Evolutionary conservation across 2,329 filamentous ascomycete species (phyloP), one percentile per base, ranked within the genome.

Genomic region (Penicillium hordei): DNA sequence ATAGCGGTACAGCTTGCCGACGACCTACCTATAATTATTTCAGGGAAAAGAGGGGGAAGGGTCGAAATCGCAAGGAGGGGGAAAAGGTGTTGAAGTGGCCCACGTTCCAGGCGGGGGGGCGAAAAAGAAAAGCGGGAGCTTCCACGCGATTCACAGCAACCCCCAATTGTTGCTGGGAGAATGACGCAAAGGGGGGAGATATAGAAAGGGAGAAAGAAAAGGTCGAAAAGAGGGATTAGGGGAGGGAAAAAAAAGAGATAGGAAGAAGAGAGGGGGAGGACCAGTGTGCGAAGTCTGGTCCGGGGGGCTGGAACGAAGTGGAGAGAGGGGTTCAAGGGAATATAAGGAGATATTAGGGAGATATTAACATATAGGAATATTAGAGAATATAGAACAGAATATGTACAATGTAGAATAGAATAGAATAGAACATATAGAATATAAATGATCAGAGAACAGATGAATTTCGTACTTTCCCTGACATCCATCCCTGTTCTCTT

Each of bases 241-340:
- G 9, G 7, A n/a, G 34, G 31, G 23, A 25, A 19, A n/a, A 21
- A 23, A 49, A 29, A 56, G 51, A 40, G 38, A 53, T 48, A 25
- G 54, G 43, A 51, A 55, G 29, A 52, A 48, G 44, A 53, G 55
- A 33, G 57, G 48, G 48, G 27, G 10, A 29, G 17, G 19, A 52
- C 29, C 40, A 44, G 54, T 64, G 61, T 60, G 64, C 60, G 60
- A 60, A 64, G 60, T 58, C 53, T 60, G 59, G 57, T 58, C 50
- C 57, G 58, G 50, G 58, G 61, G 64, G 61, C 60, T 63, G 65
- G 60, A 63, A 61, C 58, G 55, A 59, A 66, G 59, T 59, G 57
- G 55, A 62, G 57, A 55, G 52, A 42, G 52, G 51, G 51, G 52
- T 55, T 49, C 23, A 39, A 34, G 45, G 48, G 40, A 38, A 36